Evolutionary conservation across 371 early-diverging fungal species (phyloP), one percentile per base, ranked within the genome.

Genomic region (Mortierella sp.): DNA sequence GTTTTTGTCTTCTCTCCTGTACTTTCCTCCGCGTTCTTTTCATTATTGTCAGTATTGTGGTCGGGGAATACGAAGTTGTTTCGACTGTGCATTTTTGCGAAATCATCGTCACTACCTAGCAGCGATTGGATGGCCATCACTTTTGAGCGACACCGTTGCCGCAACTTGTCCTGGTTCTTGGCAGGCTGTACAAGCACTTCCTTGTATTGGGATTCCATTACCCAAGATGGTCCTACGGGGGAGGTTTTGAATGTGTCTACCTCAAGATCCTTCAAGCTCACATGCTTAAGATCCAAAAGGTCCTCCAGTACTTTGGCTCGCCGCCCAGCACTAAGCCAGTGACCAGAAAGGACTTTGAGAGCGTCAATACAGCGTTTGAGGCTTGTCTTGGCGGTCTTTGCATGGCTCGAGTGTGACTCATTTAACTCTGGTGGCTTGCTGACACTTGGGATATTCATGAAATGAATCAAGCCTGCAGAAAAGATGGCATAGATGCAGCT

Each of bases 101-200:
- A 75, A 8, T 80, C 81, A 38, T 80, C 81, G 28, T 80, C 81
- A 55, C 69, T 72, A 6, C 65, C 81, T 33, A 80, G 47, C 48
- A 80, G 58, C 0, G 81, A 80, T 16, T 80, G 81, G 24, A 80
- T 80, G 4, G 81, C 81, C 81, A 80, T 80, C n/a, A 71, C 72
- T 47, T 80, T 80, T 43, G 81, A 80, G 4, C 81, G 81, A 58
- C 81, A 80, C 43, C 72, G 69, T 24, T 80, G 81, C 1, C 81
- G 75, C 43, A 80, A 59, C 36, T 69, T 68, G 36, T 80, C 81
- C n/a, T 80, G 81, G 0, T 62, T 47, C 32, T 71, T 76, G 2
- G 72, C 65, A 19, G 75, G 75, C 0, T 47, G 62, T 5, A 71
- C 58, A 24, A 80, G 59, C 0, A 60, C 68, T 15, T 61, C 63